A percentile compares a stretch with the other conserved stretches of the same genome.
Evolutionary conservation across 2,329 filamentous ascomycete species (phyloP).

Genomic region (Cladobotryum protrusum): DNA sequence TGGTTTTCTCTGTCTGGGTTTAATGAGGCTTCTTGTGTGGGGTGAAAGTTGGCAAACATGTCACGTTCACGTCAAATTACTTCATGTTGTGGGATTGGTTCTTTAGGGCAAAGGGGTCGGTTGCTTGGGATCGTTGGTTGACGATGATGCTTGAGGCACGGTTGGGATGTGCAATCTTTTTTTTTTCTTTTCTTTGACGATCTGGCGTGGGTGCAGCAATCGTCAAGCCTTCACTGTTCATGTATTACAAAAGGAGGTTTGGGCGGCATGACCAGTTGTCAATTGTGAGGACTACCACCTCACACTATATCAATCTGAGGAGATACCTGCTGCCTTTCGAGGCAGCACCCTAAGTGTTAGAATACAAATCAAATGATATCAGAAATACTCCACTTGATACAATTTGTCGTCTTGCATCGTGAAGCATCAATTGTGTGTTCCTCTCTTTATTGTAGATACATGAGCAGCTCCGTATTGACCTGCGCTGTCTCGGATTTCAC

Average conservation of each 20-base stretch:
- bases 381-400: not conserved
- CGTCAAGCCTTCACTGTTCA: not conserved
- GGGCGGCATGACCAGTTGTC: not conserved
- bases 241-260: slow-evolving; percentile 1
- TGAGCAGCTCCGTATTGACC: too few relatives aligned
- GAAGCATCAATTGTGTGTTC: too few relatives aligned
- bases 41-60: not conserved
- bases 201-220: not conserved
- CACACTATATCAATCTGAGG: not conserved
- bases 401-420: not conserved
- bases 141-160: not conserved
- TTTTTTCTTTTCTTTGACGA: not conserved
- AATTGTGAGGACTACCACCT: not conserved
- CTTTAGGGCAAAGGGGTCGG: slow-evolving; percentile 1
- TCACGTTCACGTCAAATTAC: slow-evolving; percentile 5
- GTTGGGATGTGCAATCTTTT: not conserved
- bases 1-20: slow-evolving; percentile 15
- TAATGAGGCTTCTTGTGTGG: slow-evolving; percentile 15
- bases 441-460: too few relatives aligned
- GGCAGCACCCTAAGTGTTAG: not conserved
- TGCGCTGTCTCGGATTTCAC: too few relatives aligned
- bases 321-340: not conserved
- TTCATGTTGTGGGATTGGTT: slow-evolving; percentile 1
- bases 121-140: not conserved
- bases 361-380: not conserved